Conservation (phyloP, 2,329 filamentous ascomycete species). For the Fonsecaea erecta region DNA sequence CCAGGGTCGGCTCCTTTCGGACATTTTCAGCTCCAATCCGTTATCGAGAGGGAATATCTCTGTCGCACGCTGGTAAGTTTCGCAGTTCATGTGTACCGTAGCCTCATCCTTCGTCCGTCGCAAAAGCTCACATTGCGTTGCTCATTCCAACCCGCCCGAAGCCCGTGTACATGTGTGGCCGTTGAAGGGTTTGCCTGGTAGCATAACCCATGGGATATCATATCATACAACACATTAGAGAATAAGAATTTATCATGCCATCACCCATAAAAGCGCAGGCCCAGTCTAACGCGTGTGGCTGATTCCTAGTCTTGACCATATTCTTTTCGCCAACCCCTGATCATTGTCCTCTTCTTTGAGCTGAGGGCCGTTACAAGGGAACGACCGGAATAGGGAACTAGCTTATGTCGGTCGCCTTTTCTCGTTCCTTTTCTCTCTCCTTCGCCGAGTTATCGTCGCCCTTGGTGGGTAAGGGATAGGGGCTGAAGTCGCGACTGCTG, state of each 20-base stretch:
- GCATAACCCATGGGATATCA: constrained; percentile 13
- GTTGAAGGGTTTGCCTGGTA: background rate
- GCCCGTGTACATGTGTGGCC: background rate
- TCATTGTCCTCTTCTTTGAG: background rate
- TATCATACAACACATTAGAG: constrained; percentile 33
- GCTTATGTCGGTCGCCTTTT: constrained; percentile 9
- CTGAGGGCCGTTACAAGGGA: background rate
- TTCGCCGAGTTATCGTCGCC: constrained; percentile 18
- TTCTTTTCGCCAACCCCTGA: background rate
- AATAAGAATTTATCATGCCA: constrained; percentile 22
- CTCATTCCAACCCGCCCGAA: background rate
- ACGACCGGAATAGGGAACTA: constrained; percentile 4
- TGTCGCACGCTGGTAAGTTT: background rate
- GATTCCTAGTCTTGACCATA: background rate
- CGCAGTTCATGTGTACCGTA: background rate
- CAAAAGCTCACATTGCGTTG: background rate
- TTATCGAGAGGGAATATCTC: background rate
- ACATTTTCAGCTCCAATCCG: background rate
- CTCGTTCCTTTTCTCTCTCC: constrained; percentile 13
- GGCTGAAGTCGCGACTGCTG: constrained; percentile 54
- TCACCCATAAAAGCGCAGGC: constrained; percentile 7
- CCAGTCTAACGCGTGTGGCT: constrained; percentile 12
- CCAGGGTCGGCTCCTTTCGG: background rate
- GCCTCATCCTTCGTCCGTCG: background rate
- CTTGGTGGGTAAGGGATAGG: constrained; percentile 27